These are phyloP conservation scores for Colletotrichum caudatum DNA, from an alignment of 2,329 filamentous ascomycete species.

Conservation along the genomic window DNA sequence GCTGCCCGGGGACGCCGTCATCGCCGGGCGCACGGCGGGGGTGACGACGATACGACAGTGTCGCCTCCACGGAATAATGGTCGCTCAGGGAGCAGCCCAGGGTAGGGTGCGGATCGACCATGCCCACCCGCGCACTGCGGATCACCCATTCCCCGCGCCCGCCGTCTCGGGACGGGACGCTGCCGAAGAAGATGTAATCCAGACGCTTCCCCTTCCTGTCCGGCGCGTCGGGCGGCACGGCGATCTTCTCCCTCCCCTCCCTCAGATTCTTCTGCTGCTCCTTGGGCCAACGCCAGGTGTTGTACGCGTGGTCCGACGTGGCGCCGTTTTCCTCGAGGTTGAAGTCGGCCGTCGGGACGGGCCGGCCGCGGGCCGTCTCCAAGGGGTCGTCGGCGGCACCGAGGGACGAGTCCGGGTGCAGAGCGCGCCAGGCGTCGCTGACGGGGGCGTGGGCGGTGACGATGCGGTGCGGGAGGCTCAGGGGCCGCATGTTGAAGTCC, in stretches of 20 bases:
- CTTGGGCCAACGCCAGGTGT: constrained; percentile 93
- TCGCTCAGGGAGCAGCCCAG: constrained; percentile 91
- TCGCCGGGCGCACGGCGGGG: constrained; percentile 40
- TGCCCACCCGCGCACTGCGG: constrained; percentile 77
- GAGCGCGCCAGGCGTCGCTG: constrained; percentile 83
- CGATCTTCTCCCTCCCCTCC: constrained; percentile 69
- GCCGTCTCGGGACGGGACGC: constrained; percentile 46
- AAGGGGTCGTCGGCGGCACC: constrained; percentile 76
- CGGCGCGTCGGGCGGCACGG: constrained; percentile 71
- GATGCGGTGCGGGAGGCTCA: constrained; percentile 85
- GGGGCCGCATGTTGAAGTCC: constrained; percentile 97
- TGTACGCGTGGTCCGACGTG: constrained; percentile 86
- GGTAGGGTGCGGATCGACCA: constrained; percentile 83
- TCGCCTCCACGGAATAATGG: constrained; percentile 91
- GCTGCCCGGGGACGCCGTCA: constrained; percentile 48
- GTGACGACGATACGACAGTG: constrained; percentile 67
- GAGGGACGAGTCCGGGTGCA: constrained; percentile 86
- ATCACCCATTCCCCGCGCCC: constrained; percentile 72
- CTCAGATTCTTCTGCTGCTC: constrained; percentile 75
- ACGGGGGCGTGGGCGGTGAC: constrained; percentile 84
- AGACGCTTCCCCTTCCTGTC: constrained; percentile 87
- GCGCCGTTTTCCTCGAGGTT: constrained; percentile 86
- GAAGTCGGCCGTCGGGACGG: constrained; percentile 80
- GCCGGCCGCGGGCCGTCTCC: constrained; percentile 74
- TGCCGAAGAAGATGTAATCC: constrained; percentile 90